Evolutionary conservation across 192 early-diverging fungal species (phyloP).

Genomic region (Backusella macrospora): DNA sequence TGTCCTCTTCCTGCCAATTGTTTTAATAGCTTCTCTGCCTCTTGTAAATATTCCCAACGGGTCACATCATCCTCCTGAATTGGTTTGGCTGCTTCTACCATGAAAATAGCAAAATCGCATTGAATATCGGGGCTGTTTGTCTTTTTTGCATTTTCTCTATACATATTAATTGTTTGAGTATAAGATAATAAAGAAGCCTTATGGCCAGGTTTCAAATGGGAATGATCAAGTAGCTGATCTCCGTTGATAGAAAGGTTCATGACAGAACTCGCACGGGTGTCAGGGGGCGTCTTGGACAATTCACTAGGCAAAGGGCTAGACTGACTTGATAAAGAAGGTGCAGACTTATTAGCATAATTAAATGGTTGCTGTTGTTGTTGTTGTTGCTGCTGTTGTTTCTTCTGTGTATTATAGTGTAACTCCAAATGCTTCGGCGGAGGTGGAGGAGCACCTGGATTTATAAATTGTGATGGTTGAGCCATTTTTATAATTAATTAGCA

Average conservation of each 20-base stretch:
- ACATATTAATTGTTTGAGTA: conserved; percentile 58
- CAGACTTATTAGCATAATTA: conserved; percentile 19
- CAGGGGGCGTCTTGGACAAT: conserved; percentile 26
- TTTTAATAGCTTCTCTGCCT: conserved; percentile 65
- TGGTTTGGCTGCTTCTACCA: conserved; percentile 58
- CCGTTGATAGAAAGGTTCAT: conserved; percentile 33
- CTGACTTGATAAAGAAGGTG: conserved; percentile 20
- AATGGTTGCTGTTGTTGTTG: neutral
- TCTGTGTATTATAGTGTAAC: conserved; percentile 9
- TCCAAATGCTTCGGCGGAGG: conserved; percentile 18
- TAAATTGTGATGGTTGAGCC: conserved; percentile 20
- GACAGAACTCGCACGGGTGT: conserved; percentile 34
- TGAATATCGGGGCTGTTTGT: conserved; percentile 62
- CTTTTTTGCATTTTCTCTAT: conserved; percentile 69
- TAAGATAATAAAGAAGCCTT: conserved; percentile 60
- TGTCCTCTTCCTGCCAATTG: conserved; percentile 61
- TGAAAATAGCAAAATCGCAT: conserved; percentile 71
- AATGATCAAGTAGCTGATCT: conserved; percentile 51
- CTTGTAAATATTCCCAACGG: conserved; percentile 59
- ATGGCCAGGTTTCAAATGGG: conserved; percentile 62
- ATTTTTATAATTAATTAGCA: conserved; percentile 2
- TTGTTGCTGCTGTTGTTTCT: too few species aligned
- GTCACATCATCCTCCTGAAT: conserved; percentile 49
- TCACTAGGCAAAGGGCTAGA: conserved; percentile 20
- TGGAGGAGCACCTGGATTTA: neutral